A percentile compares a stretch with the other conserved stretches of the same genome.
Evolutionary conservation across 108 stramenopile species (phyloP).

Genomic region (Pseudonitzschia multistriata): DNA sequence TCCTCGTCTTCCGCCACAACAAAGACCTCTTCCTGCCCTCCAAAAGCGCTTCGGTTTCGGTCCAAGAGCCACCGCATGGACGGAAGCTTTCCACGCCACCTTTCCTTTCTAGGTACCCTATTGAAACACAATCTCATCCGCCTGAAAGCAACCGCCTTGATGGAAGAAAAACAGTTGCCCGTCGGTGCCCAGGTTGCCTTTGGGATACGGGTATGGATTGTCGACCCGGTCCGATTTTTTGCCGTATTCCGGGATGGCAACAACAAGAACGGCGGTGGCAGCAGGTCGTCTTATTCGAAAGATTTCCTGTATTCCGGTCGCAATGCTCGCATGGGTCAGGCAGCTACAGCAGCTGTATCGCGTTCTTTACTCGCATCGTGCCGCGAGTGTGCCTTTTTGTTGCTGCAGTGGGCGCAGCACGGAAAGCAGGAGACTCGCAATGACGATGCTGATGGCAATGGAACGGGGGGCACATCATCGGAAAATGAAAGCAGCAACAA

Average conservation of each 20-base stretch:
- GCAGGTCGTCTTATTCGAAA: not conserved
- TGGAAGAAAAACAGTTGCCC: conserved; percentile 59
- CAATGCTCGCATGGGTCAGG: not conserved
- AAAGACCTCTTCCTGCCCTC: not conserved
- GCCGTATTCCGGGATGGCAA: not conserved
- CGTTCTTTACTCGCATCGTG: conserved; percentile 9
- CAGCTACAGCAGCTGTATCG: not conserved
- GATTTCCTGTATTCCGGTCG: not conserved
- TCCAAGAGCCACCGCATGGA: conserved; percentile 26
- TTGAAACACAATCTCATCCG: conserved; percentile 34
- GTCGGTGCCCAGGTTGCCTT: conserved; percentile 75
- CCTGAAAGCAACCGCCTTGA: conserved; percentile 51
- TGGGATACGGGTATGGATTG: conserved; percentile 8
- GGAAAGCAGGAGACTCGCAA: conserved; percentile 57
- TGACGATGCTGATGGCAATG: not conserved
- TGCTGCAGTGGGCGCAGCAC: conserved; percentile 82
- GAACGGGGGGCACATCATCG: not conserved
- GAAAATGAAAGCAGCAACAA: not conserved
- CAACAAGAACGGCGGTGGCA: not conserved
- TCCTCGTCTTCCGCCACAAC: conserved; percentile 2
- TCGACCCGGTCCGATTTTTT: conserved; percentile 2
- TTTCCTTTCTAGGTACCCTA: conserved; percentile 53
- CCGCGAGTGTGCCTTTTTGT: conserved; percentile 58
- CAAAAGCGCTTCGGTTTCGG: conserved; percentile 53
- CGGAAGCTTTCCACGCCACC: conserved; percentile 48